Base-by-base conservation (phyloP, 305 asterid genomes). In the Ajuga reptans region DNA sequence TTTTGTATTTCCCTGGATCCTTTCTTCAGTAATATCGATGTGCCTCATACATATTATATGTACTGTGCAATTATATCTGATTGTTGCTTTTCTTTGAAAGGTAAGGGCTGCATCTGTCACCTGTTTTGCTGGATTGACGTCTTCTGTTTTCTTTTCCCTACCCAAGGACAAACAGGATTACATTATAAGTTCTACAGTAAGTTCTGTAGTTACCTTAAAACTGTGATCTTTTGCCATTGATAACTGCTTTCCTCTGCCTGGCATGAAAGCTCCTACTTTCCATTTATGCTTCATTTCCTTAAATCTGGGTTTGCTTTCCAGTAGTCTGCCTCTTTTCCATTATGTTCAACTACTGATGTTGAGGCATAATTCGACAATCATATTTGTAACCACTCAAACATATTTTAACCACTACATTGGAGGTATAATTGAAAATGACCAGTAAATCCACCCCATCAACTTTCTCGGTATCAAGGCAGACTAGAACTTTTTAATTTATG, bases 111-210 rank as follows among this genome's bases (percentile, higher is more conserved):
- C 97, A 72, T 75, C 98, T 56, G 79, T 92, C 71, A 90, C 98
- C 73, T 92, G 98, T 76, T 92, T 90, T 78, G 97, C 98, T 72
- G 98, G 98, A 78, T 80, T 92, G 83, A 92, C 98, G 79, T 90
- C 98, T 42, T 80, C 90, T 3, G 92, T 88, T 79, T 90, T 88
- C 81, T 72, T 68, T 76, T 80, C 87, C 55, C 82, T 92, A 75
- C 89, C 82, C 21, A 69, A 82, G 84, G 90, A 80, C 66, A 87
- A 81, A 78, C 95, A 82, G 82, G 84, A 87, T 11, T 86, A 84
- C 63, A 79, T 87, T 77, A 82, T 87, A 72, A 72, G 74, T 78
- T 82, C 88, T 72, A 81, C 85, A 61, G 98, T 92, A 85, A 90
- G 98, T 82, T 62, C 55, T 11, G 55, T 10, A 34, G 17, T 34